These are phyloP conservation scores for Chionographis japonica DNA, from an alignment of 106 monocot species.

Conservation along the genomic window DNA sequence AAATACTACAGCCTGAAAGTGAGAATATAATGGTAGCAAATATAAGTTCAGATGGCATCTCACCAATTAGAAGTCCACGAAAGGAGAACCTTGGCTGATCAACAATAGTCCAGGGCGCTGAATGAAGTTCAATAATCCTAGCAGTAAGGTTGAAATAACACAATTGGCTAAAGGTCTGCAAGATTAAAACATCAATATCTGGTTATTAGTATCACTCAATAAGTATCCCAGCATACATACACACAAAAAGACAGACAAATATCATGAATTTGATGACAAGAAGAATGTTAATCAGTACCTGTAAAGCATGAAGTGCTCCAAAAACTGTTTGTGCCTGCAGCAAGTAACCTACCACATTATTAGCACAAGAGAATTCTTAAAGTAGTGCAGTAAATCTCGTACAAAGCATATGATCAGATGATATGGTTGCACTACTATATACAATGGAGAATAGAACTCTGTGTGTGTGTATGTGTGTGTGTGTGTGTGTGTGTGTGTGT, in stretches of 20 bases:
- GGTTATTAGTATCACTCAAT: neutral
- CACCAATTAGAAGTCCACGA: conserved; percentile 89
- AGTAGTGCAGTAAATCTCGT: neutral
- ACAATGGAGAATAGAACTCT: too few species aligned
- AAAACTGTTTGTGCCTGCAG: conserved; percentile 88
- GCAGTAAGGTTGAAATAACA: conserved; percentile 65
- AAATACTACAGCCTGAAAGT: neutral
- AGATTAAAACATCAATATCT: conserved; percentile 1
- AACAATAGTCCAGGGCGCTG: conserved; percentile 66
- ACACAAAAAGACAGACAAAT: neutral
- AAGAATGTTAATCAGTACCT: conserved; percentile 34
- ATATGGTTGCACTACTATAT: neutral
- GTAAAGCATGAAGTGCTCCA: conserved; percentile 90
- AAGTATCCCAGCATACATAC: neutral
- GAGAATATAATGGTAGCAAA: neutral
- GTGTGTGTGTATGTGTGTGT: too few species aligned
- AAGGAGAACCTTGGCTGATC: conserved; percentile 85
- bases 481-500: too few species aligned
- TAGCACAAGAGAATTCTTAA: neutral
- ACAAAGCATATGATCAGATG: neutral
- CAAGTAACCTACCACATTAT: conserved; percentile 1
- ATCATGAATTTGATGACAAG: neutral
- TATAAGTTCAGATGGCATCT: conserved; percentile 10
- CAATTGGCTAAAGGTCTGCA: conserved; percentile 92
- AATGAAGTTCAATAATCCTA: conserved; percentile 45